phyloP scores from a whole-genome alignment of 2,329 filamentous ascomycete species.

The Rutstroemia sp. region DNA sequence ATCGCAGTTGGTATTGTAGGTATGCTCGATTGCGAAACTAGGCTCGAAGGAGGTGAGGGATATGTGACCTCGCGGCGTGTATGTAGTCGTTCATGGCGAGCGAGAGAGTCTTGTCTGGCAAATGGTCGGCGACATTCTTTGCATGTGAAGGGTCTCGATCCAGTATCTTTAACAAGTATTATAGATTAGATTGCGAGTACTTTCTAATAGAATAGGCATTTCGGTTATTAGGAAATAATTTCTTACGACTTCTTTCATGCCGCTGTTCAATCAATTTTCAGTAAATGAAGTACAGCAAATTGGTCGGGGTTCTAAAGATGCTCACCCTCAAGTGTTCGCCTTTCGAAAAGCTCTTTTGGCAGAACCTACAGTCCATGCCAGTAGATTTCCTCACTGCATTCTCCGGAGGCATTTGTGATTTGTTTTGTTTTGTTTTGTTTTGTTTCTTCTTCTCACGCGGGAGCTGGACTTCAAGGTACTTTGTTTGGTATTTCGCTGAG shows the following conservation, averaged over 20 bases:
- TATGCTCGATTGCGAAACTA: slow-evolving; percentile 4
- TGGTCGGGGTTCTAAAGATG: neutral
- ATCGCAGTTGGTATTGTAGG: slow-evolving; percentile 5
- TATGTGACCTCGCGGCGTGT: slow-evolving; percentile 25
- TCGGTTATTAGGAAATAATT: neutral
- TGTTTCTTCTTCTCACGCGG: no score
- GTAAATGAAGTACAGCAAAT: neutral
- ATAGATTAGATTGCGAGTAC: slow-evolving; percentile 14
- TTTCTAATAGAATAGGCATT: slow-evolving; percentile 2
- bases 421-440: no score
- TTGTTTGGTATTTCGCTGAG: no score
- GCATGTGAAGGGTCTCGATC: slow-evolving; percentile 32
- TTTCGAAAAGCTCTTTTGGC: slow-evolving; percentile 36
- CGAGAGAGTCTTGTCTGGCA: slow-evolving; percentile 37
- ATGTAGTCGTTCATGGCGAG: slow-evolving; percentile 37
- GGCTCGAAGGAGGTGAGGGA: slow-evolving; percentile 14
- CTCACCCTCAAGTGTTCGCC: slow-evolving; percentile 34
- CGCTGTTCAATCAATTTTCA: neutral
- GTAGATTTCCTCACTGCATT: neutral
- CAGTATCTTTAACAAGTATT: slow-evolving; percentile 13
- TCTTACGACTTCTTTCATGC: slow-evolving; percentile 8
- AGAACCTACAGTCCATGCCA: slow-evolving; percentile 32
- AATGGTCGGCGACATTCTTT: slow-evolving; percentile 35
- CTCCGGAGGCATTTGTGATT: no score
- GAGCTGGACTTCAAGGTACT: no score